These are phyloP conservation scores for Rubus idaeus DNA, from an alignment of 306 rosid genomes.

Conservation along the genomic window DNA sequence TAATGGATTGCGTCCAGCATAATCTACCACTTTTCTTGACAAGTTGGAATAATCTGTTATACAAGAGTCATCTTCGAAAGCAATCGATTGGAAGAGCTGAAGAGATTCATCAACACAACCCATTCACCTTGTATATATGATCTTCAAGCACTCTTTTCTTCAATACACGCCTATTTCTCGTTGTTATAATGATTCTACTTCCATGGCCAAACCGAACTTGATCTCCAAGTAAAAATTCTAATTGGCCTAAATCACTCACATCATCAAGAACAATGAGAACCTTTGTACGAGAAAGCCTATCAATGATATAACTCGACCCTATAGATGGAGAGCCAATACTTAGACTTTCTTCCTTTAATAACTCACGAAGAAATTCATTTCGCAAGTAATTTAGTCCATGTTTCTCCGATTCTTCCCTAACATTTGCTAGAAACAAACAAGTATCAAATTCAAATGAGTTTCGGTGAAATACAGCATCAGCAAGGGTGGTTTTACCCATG, in stretches of 20 bases:
- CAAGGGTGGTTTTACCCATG: conserved; percentile 1
- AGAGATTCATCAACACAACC: background rate
- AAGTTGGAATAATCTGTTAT: background rate
- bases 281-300: too few species aligned
- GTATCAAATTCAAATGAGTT: background rate
- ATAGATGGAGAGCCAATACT: too few species aligned
- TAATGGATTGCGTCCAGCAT: conserved; percentile 8
- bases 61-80: background rate
- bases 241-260: too few species aligned
- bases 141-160: background rate
- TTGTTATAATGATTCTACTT: too few species aligned
- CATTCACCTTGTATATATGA: conserved; percentile 1
- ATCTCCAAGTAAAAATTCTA: too few species aligned
- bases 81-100: conserved; percentile 11
- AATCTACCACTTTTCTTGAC: background rate
- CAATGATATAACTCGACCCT: too few species aligned
- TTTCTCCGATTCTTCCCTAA: background rate
- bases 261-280: too few species aligned
- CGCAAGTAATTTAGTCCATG: too few species aligned
- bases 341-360: too few species aligned
- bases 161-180: too few species aligned
- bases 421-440: background rate
- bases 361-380: too few species aligned
- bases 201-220: too few species aligned
- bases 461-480: background rate